Conservation (phyloP, 2,329 filamentous ascomycete species). For the Aspergillus eucalypticola region DNA sequence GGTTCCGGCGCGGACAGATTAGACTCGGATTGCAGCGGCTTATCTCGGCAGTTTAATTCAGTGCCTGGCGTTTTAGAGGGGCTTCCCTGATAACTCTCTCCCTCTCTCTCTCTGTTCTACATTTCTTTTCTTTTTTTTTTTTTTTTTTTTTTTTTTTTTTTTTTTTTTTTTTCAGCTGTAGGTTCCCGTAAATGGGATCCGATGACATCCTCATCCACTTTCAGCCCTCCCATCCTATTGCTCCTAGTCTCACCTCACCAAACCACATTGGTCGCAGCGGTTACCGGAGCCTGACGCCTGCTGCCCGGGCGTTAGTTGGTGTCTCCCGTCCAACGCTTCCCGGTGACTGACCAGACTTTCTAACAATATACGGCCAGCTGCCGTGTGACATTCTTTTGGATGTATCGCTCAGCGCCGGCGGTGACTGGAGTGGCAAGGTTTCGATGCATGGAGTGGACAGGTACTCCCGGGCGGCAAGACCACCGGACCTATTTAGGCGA, state of each 20-base stretch:
- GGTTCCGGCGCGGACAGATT: neutral
- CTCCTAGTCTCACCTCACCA: neutral
- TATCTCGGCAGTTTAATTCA: slow-evolving; percentile 1
- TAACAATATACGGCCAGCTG: neutral
- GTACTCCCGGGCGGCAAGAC: slow-evolving; percentile 2
- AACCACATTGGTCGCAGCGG: neutral
- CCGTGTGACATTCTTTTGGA: slow-evolving; percentile 8
- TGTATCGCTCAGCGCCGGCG: slow-evolving; percentile 3
- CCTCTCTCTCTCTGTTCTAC: no score
- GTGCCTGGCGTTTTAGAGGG: neutral
- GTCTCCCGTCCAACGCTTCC: neutral
- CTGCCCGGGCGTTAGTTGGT: slow-evolving; percentile 6
- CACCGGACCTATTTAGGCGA: neutral
- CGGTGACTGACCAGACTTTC: neutral
- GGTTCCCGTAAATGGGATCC: neutral
- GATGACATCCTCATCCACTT: neutral
- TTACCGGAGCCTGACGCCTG: neutral
- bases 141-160: no score
- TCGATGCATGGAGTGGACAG: slow-evolving; percentile 3
- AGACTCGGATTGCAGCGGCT: neutral
- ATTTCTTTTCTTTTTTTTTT: no score
- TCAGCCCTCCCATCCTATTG: slow-evolving; percentile 1
- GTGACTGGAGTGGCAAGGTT: slow-evolving; percentile 4
- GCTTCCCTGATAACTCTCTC: no score
- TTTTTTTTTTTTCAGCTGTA: neutral